Conservation (phyloP, 2,329 filamentous ascomycete species). For the Pyrenochaeta sp. region DNA sequence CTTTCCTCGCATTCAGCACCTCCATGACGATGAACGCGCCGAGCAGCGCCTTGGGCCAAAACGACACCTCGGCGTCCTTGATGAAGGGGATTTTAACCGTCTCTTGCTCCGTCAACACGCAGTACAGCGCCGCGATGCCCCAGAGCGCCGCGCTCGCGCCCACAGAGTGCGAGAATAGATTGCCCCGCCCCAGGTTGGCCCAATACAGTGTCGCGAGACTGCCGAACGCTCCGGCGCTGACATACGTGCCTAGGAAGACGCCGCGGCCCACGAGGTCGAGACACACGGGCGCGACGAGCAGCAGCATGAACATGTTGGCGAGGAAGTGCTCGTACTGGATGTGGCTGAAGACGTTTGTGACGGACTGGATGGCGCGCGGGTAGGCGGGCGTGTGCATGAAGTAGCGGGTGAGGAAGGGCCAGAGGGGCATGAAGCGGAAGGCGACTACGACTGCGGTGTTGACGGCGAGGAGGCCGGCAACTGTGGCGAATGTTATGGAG, state of each 20-base stretch:
- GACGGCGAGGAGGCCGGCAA: constrained; percentile 66
- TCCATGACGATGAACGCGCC: constrained; percentile 36
- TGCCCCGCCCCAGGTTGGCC: constrained; percentile 40
- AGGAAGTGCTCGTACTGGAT: constrained; percentile 63
- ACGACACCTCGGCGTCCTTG: constrained; percentile 32
- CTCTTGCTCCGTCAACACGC: constrained; percentile 41
- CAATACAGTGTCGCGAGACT: constrained; percentile 40
- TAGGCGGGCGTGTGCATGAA: constrained; percentile 56
- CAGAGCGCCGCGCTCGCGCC: constrained; percentile 46
- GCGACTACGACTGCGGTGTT: constrained; percentile 65
- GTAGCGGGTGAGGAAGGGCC: constrained; percentile 72
- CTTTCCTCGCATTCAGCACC: constrained; percentile 21
- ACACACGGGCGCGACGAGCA: constrained; percentile 66
- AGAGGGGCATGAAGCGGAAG: constrained; percentile 72
- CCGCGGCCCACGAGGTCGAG: constrained; percentile 47
- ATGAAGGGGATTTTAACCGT: constrained; percentile 40
- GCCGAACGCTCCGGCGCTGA: constrained; percentile 43
- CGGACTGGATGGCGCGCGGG: constrained; percentile 66
- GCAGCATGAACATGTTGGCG: constrained; percentile 71
- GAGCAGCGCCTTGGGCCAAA: constrained; percentile 42
- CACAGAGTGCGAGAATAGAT: constrained; percentile 36
- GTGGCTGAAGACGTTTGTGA: constrained; percentile 75
- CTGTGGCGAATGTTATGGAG: constrained; percentile 52
- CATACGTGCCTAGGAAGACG: constrained; percentile 44
- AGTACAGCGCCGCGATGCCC: constrained; percentile 40